A percentile compares a stretch with the other conserved stretches of the same genome.
Conservation (phyloP, 2,329 filamentous ascomycete genomes). For the Myriosclerotinia scirpicola region DNA sequence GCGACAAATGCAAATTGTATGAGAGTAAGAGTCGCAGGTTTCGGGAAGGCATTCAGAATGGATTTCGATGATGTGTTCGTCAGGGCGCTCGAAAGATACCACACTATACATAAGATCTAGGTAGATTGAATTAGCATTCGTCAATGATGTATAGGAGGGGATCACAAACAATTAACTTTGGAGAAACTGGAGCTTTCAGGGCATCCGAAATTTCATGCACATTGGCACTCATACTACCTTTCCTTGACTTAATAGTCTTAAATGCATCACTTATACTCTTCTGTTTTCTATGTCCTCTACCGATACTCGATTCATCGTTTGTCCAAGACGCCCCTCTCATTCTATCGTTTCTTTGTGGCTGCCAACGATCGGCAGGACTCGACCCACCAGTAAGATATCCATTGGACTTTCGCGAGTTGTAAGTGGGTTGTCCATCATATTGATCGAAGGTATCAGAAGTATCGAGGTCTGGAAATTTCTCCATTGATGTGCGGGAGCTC, state of each 20-base stretch:
- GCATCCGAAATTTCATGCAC: constrained; percentile 91
- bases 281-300: constrained; percentile 61
- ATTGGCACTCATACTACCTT: constrained; percentile 86
- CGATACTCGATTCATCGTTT: constrained; percentile 32
- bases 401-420: constrained; percentile 32
- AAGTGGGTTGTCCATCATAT: constrained; percentile 28
- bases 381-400: constrained; percentile 36
- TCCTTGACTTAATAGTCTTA: constrained; percentile 74
- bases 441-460: constrained; percentile 27
- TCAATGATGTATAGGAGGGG: constrained; percentile 23
- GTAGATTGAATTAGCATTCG: constrained; percentile 32
- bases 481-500: constrained; percentile 44
- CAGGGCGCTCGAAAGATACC: constrained; percentile 93
- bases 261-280: constrained; percentile 92
- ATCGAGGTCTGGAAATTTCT: constrained; percentile 61
- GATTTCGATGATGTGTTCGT: constrained; percentile 98
- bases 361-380: constrained; percentile 56
- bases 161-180: constrained; percentile 74
- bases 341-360: constrained; percentile 54
- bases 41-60: constrained; percentile 87
- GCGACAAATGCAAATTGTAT: constrained; percentile 94
- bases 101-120: constrained; percentile 80
- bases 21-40: constrained; percentile 86
- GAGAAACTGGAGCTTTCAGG: constrained; percentile 84
- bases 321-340: constrained; percentile 31